These are phyloP conservation scores for Avena insularis DNA, from an alignment of 176 grass and related monocot genomes.

Conservation along the genomic window DNA sequence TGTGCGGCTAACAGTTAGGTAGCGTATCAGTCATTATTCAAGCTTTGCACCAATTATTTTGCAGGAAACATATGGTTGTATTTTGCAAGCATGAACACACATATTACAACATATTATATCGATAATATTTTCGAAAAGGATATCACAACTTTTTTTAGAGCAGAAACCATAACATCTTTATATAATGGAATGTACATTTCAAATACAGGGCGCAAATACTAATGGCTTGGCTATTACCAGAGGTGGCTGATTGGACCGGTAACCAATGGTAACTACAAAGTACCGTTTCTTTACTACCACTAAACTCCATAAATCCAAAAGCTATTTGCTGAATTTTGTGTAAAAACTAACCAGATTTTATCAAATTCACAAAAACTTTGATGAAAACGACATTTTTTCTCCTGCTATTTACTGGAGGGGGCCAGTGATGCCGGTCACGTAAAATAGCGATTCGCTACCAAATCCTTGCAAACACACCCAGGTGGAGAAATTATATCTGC, in stretches of 20 bases:
- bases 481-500: background rate
- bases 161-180: too few relatives aligned
- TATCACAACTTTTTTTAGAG: too few relatives aligned
- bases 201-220: background rate
- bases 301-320: background rate
- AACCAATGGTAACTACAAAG: background rate
- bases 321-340: background rate
- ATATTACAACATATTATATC: too few relatives aligned
- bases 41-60: too few relatives aligned
- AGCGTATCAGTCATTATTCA: too few relatives aligned
- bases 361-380: background rate
- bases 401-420: background rate
- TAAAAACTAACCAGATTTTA: background rate
- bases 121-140: too few relatives aligned
- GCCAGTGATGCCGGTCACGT: background rate
- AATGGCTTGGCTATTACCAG: background rate
- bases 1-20: too few relatives aligned
- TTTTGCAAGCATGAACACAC: background rate
- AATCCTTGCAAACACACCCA: background rate
- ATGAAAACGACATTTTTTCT: background rate
- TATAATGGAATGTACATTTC: background rate
- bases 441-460: background rate
- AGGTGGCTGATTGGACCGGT: background rate
- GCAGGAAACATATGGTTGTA: background rate
- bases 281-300: background rate